Conservation (phyloP, 306 rosid genomes). For the Fragaria iinumae region DNA sequence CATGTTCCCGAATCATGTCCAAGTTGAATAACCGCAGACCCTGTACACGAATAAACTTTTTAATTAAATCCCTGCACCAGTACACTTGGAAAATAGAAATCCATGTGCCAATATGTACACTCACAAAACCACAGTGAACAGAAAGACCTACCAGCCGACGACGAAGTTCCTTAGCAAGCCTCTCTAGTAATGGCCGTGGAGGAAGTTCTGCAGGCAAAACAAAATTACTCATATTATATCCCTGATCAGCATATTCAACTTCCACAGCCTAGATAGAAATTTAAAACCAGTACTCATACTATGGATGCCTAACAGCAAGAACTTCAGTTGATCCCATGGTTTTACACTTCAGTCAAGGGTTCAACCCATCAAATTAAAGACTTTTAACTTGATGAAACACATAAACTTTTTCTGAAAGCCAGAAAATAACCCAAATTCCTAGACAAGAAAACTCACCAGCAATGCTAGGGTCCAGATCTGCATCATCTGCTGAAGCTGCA, state of each 20-base stretch:
- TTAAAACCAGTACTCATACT: conserved; percentile 7
- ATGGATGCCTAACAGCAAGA: background rate
- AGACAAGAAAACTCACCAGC: conserved; percentile 55
- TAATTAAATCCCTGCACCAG: background rate
- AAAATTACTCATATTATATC: conserved; percentile 17
- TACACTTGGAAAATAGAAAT: background rate
- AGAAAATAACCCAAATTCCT: background rate
- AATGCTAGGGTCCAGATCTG: conserved; percentile 78
- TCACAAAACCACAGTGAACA: background rate
- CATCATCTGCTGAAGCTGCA: conserved; percentile 96
- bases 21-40: conserved; percentile 85
- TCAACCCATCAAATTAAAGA: conserved; percentile 8
- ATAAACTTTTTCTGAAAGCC: background rate
- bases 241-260: conserved; percentile 8
- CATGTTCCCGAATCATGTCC: conserved; percentile 82
- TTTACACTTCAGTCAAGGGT: background rate
- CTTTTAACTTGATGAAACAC: background rate
- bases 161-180: conserved; percentile 81
- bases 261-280: conserved; percentile 4
- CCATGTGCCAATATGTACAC: background rate
- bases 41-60: conserved; percentile 25
- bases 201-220: conserved; percentile 76
- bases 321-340: background rate
- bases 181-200: conserved; percentile 84
- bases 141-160: conserved; percentile 53